Evolutionary conservation across 345 rosid genomes (phyloP).

Genomic region (Acer campestre): DNA sequence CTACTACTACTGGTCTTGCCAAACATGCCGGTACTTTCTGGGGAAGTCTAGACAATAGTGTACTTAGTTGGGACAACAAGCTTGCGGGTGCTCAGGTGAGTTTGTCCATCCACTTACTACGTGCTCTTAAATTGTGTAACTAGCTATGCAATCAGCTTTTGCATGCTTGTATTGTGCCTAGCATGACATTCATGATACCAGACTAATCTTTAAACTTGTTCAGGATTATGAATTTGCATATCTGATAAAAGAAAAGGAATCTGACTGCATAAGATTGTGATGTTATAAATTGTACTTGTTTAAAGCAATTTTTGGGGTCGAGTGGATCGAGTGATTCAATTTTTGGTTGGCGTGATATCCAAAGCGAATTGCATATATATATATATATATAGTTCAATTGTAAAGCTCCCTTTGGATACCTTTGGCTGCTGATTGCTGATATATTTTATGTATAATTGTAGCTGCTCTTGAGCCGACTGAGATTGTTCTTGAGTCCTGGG

Average conservation of each 20-base stretch:
- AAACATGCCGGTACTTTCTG: constrained; percentile 93
- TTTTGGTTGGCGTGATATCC: not conserved
- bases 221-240: not conserved
- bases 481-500: constrained; percentile 89
- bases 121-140: constrained; percentile 14
- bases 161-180: not conserved
- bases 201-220: not conserved
- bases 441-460: constrained; percentile 25
- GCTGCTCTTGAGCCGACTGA: constrained; percentile 80
- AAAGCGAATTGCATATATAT: not conserved
- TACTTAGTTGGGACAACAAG: constrained; percentile 98
- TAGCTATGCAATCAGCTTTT: not conserved
- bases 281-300: not conserved
- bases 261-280: not conserved
- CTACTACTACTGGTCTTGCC: constrained; percentile 71
- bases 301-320: not conserved
- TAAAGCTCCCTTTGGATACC: constrained; percentile 4
- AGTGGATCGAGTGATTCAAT: not conserved
- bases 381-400: not conserved
- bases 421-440: constrained; percentile 7
- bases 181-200: not conserved
- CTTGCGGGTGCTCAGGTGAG: constrained; percentile 93
- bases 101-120: constrained; percentile 13
- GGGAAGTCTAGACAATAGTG: constrained; percentile 89
- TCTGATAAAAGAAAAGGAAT: not conserved